Evolutionary conservation across 352 stramenopile genomes (phyloP).

Genomic region (Pythium sukuiense): DNA sequence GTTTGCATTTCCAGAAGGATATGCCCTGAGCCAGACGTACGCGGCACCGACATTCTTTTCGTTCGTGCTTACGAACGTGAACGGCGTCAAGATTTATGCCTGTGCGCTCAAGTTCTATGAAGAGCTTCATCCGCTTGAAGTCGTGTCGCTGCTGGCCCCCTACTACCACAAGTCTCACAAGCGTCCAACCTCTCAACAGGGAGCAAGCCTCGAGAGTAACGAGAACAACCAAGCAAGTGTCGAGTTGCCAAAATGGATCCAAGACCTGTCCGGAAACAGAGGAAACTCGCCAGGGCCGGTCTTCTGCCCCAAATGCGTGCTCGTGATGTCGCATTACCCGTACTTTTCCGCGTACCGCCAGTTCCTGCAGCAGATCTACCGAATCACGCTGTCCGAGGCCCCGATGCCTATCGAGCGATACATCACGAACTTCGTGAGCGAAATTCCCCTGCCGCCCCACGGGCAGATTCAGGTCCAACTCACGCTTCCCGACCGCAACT

Average conservation of each 20-base stretch:
- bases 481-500: constrained; percentile 80
- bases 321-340: constrained; percentile 94
- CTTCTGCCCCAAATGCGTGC: constrained; percentile 93
- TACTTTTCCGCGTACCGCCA: constrained; percentile 94
- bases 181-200: neutral
- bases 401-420: constrained; percentile 96
- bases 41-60: constrained; percentile 69
- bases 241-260: constrained; percentile 71
- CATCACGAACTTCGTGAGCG: constrained; percentile 95
- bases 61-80: constrained; percentile 85
- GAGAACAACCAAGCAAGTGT: constrained; percentile 50
- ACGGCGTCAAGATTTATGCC: constrained; percentile 77
- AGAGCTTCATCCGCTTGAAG: constrained; percentile 75
- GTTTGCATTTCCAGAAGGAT: constrained; percentile 82
- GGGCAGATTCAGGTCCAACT: constrained; percentile 91
- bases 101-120: constrained; percentile 83
- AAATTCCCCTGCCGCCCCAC: constrained; percentile 94
- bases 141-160: constrained; percentile 66
- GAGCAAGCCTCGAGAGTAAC: constrained; percentile 20
- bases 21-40: constrained; percentile 59
- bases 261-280: constrained; percentile 56
- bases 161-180: constrained; percentile 32
- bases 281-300: constrained; percentile 53
- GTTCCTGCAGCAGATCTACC: constrained; percentile 94
- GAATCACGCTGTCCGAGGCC: constrained; percentile 77